These are phyloP conservation scores for Penicillium verhagenii DNA, from an alignment of 495 filamentous ascomycete genomes.

Conservation along the genomic window DNA sequence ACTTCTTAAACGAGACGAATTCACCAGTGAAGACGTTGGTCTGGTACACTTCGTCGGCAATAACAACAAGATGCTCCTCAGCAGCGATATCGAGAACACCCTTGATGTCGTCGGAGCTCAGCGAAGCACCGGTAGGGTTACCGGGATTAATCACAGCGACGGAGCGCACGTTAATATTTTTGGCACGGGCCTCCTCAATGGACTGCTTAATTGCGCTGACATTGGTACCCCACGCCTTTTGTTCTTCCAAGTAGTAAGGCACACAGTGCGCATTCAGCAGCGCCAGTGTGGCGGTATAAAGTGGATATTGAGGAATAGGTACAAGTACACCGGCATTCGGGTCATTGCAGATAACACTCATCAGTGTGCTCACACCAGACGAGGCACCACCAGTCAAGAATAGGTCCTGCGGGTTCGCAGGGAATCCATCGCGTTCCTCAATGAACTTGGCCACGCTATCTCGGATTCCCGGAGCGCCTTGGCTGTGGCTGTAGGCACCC, in stretches of 20 bases:
- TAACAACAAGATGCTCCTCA: constrained; percentile 79
- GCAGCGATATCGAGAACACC: constrained; percentile 80
- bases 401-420: constrained; percentile 72
- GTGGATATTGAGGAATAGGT: constrained; percentile 95
- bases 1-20: constrained; percentile 92
- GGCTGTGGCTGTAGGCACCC: constrained; percentile 93
- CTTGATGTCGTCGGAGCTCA: constrained; percentile 74
- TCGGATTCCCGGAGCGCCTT: constrained; percentile 79
- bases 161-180: constrained; percentile 82
- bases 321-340: constrained; percentile 84
- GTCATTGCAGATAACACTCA: constrained; percentile 81
- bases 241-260: constrained; percentile 89
- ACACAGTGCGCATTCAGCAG: constrained; percentile 84
- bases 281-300: constrained; percentile 92
- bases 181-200: constrained; percentile 64
- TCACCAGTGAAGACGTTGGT: constrained; percentile 94
- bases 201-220: constrained; percentile 68
- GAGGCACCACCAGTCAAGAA: constrained; percentile 91
- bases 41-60: constrained; percentile 98
- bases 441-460: constrained; percentile 92
- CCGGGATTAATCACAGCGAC: constrained; percentile 98
- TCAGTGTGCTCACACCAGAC: constrained; percentile 87
- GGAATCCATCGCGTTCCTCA: constrained; percentile 83
- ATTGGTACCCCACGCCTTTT: constrained; percentile 82
- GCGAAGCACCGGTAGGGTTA: constrained; percentile 90